Evolutionary conservation across 805 yeast species (phyloP).

Genomic region (Cyberlindnera nakhonratchasimensis): DNA sequence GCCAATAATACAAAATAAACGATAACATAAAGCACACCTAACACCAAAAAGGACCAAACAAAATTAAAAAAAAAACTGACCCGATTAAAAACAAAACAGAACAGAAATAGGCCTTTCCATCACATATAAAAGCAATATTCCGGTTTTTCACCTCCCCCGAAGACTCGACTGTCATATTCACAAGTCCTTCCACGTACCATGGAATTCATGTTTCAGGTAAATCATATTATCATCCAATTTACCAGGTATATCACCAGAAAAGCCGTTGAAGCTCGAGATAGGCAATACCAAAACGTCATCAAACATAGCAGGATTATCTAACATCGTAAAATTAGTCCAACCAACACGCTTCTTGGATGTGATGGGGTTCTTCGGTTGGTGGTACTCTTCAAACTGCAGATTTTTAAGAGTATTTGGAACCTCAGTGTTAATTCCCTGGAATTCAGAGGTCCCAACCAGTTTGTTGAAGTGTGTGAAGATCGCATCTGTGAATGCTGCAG

Average conservation of each 20-base stretch:
- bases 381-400: conserved; percentile 10
- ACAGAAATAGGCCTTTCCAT: neutral
- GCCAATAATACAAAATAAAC: neutral
- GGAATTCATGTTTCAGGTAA: conserved; percentile 23
- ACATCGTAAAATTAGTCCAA: conserved; percentile 22
- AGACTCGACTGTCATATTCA: too few species aligned
- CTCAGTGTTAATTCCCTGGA: conserved; percentile 25
- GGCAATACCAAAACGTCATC: conserved; percentile 25
- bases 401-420: conserved; percentile 31
- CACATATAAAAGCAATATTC: neutral
- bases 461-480: conserved; percentile 45
- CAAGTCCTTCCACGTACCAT: conserved; percentile 22
- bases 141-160: neutral
- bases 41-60: neutral
- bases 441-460: neutral
- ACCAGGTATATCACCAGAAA: conserved; percentile 13
- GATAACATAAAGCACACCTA: neutral
- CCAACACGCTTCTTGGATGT: conserved; percentile 14
- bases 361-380: conserved; percentile 15
- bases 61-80: neutral
- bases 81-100: neutral
- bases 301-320: conserved; percentile 14
- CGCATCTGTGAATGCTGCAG: conserved; percentile 49
- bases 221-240: conserved; percentile 5
- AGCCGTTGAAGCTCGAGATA: conserved; percentile 21